Evolutionary conservation across 441 rosid genomes (phyloP).

Genomic region (Jatropha multifida): DNA sequence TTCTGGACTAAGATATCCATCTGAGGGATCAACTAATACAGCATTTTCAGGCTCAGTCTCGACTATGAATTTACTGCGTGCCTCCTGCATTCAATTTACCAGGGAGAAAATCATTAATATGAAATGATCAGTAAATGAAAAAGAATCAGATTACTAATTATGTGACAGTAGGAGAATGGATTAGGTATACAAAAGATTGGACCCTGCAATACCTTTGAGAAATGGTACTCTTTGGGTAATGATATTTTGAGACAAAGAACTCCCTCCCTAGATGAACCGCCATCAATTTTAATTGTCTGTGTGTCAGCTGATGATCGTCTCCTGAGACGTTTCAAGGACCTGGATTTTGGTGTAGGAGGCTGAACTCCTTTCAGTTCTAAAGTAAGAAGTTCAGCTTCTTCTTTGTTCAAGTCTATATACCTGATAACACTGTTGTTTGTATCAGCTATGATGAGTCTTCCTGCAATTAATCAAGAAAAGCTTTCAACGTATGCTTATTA

Average conservation of each 20-base stretch:
- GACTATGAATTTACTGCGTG: conserved; percentile 67
- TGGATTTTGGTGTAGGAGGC: conserved; percentile 66
- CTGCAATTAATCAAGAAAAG: conserved; percentile 40
- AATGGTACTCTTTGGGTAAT: conserved; percentile 76
- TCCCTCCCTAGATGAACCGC: conserved; percentile 65
- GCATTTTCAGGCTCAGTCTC: conserved; percentile 75
- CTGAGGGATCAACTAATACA: conserved; percentile 50
- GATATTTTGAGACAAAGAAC: conserved; percentile 62
- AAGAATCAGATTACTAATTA: conserved; percentile 13
- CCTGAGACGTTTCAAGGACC: conserved; percentile 69
- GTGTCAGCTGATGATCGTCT: conserved; percentile 75
- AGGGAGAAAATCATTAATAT: neutral
- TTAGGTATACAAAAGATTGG: neutral
- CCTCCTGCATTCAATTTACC: conserved; percentile 58
- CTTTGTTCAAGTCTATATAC: conserved; percentile 63
- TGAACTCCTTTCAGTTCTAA: conserved; percentile 86
- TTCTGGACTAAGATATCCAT: conserved; percentile 68
- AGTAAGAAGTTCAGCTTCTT: conserved; percentile 58
- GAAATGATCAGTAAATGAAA: neutral
- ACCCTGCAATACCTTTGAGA: conserved; percentile 70
- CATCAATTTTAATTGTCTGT: conserved; percentile 51
- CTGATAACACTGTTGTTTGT: conserved; percentile 86
- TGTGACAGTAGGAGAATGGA: neutral
- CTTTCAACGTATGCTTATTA: conserved; percentile 1
- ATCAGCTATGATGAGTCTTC: conserved; percentile 81